Conservation (phyloP, 2,329 filamentous ascomycete species). For the Cladobotryum protrusum region DNA sequence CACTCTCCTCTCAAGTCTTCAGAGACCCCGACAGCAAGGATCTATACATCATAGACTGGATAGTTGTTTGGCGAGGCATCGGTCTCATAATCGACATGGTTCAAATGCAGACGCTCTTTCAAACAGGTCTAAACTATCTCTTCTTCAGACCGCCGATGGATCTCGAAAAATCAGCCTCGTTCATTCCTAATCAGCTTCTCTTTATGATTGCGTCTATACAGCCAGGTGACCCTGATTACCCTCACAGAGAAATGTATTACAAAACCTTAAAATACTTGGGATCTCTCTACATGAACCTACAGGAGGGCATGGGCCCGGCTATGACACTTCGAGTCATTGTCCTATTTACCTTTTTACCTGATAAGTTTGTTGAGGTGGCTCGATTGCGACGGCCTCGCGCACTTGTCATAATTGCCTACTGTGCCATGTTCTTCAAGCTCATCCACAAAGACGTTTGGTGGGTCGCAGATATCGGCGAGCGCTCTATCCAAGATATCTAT, state of each 20-base stretch:
- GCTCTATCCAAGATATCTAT: slow-evolving; percentile 40
- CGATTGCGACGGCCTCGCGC: slow-evolving; percentile 38
- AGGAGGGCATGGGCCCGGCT: slow-evolving; percentile 36
- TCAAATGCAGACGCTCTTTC: slow-evolving; percentile 20
- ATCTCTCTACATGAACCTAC: slow-evolving; percentile 45
- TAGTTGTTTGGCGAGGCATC: slow-evolving; percentile 49
- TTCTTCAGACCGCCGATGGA: slow-evolving; percentile 46
- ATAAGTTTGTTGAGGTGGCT: slow-evolving; percentile 38
- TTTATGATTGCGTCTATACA: slow-evolving; percentile 43
- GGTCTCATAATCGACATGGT: slow-evolving; percentile 39
- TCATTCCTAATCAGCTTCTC: slow-evolving; percentile 43
- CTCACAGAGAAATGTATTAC: slow-evolving; percentile 36
- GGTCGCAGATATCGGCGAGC: slow-evolving; percentile 40
- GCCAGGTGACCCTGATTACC: slow-evolving; percentile 35
- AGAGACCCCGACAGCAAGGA: slow-evolving; percentile 38
- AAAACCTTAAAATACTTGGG: slow-evolving; percentile 44
- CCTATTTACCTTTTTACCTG: slow-evolving; percentile 46
- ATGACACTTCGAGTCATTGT: slow-evolving; percentile 46
- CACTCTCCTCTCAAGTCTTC: slow-evolving; percentile 45
- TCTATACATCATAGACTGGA: slow-evolving; percentile 51
- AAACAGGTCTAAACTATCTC: slow-evolving; percentile 40
- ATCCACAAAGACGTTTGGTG: slow-evolving; percentile 40
- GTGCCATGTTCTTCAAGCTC: slow-evolving; percentile 45
- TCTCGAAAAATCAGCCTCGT: slow-evolving; percentile 32
- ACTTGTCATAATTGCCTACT: slow-evolving; percentile 47